A percentile compares a stretch with the other conserved stretches of the same genome.
These are phyloP conservation scores for Phragmites australis DNA, from an alignment of 176 grass and related monocot species.

Conservation along the genomic window DNA sequence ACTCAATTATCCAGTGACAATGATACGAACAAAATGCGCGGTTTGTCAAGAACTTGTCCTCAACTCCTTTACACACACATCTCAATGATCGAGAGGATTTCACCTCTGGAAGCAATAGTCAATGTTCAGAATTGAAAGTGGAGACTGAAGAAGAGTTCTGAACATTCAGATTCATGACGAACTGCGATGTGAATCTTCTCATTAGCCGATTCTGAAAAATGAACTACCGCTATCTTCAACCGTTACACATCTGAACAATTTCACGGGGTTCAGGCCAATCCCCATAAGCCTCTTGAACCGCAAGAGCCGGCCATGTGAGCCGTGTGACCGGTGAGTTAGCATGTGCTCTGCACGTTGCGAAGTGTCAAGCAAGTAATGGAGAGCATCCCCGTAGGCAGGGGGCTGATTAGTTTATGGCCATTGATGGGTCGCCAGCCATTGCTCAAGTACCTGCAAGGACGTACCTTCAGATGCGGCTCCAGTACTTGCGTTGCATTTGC, in stretches of 20 bases:
- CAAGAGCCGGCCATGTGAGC: constrained; percentile 42
- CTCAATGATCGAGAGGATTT: not conserved
- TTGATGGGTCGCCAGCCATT: constrained; percentile 32
- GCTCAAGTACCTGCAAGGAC: constrained; percentile 55
- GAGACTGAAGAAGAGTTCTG: not conserved
- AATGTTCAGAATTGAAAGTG: not conserved
- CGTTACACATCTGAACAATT: constrained; percentile 2
- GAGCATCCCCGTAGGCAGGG: constrained; percentile 27
- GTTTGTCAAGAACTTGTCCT: constrained; percentile 34
- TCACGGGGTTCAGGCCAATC: constrained; percentile 16
- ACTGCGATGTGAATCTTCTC: not conserved
- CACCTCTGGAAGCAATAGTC: constrained; percentile 20
- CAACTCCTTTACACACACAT: not conserved
- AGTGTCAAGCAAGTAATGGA: constrained; percentile 43
- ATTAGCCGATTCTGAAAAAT: not conserved
- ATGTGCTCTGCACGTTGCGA: constrained; percentile 49
- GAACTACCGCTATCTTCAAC: not conserved
- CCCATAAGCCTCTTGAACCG: not conserved
- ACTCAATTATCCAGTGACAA: constrained; percentile 4
- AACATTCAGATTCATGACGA: not conserved
- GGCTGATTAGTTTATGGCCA: constrained; percentile 38
- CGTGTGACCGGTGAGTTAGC: not conserved
- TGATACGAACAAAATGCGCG: not conserved
- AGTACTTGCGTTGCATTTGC: not conserved
- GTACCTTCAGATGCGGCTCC: constrained; percentile 48